These are phyloP conservation scores for Przewalskia tangutica DNA, from an alignment of 257 asterid genomes.

Conservation along the genomic window DNA sequence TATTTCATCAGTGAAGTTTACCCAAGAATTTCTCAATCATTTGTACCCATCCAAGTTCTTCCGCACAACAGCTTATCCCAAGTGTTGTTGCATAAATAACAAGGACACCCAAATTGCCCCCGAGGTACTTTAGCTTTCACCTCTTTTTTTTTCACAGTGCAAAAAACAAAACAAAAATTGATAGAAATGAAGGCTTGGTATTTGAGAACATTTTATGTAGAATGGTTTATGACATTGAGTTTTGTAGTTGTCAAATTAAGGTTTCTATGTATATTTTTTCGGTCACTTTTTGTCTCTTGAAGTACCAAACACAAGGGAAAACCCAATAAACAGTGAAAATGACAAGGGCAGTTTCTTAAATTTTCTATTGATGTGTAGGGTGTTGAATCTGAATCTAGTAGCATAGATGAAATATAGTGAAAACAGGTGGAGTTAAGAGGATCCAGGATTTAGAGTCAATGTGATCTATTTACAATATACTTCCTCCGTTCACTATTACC, in stretches of 20 bases:
- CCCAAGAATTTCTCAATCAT: background rate
- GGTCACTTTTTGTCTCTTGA: background rate
- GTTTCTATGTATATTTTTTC: background rate
- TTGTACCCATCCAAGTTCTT: conserved; percentile 5
- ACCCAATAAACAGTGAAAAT: background rate
- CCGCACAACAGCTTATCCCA: conserved; percentile 16
- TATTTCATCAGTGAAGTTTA: background rate
- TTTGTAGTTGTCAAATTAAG: background rate
- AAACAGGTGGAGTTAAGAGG: background rate
- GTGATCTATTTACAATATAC: background rate
- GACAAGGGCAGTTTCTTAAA: background rate
- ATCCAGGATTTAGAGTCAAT: background rate
- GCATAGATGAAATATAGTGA: background rate
- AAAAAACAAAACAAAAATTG: background rate
- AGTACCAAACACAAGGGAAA: background rate
- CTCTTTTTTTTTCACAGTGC: background rate
- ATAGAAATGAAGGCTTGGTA: background rate
- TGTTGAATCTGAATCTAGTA: background rate
- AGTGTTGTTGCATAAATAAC: conserved; percentile 13
- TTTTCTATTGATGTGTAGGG: background rate
- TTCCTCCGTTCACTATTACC: too few species aligned
- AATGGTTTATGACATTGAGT: background rate
- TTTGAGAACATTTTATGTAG: background rate
- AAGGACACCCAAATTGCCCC: conserved; percentile 4
- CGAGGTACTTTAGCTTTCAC: conserved; percentile 16